Base-by-base conservation (phyloP, 345 rosid species). In the Salix suchowensis region DNA sequence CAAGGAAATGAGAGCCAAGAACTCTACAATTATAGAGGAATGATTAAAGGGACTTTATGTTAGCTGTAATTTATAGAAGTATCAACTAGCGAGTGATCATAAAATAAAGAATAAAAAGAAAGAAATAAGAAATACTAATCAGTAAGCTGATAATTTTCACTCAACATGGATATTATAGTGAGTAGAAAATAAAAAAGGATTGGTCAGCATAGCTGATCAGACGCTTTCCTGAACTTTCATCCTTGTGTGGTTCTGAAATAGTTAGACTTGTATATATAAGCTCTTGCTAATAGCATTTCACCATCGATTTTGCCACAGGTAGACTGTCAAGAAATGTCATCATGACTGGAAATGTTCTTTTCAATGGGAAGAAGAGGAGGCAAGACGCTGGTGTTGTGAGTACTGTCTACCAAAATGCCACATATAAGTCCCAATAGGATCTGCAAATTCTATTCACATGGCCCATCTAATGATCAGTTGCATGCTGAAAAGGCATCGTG, bases 331-430 rank as follows among this genome's bases (percentile, higher is more conserved):
- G 95, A 82, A 89, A 89, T 75, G 98, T 91, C 81, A 78, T 94
- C 58, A 96, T 92, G 98, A 92, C 97, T n/a, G 99, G 99, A 72
- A 86, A 83, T 82, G 89, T 96, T 67, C 92, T 92, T 74, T 76
- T 93, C 80, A 94, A 96, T 80, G 99, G 99, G 69, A 91, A 94
- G 83, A 93, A 88, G 87, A 85, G 82, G 82, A 88, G 88, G 74
- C 68, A 76, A 11, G 94, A 88, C 60, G 72, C 81, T 65, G 93
- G 95, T 70, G 87, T 72, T 37, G 98, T 96, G 86, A 92, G 99
- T 89, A 65, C 30, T 65, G 12, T 66, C 42, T 66, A 36, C 39
- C 21, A 3, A 36, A n/a, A 58, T 58, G 14, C 64, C 24, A 58
- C 12, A 23, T n/a, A 9, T 3, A 9, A 52, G 12, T 24, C 24